Conservation (phyloP, 2,329 filamentous ascomycete genomes). For the Aspergillus fumigatus region DNA sequence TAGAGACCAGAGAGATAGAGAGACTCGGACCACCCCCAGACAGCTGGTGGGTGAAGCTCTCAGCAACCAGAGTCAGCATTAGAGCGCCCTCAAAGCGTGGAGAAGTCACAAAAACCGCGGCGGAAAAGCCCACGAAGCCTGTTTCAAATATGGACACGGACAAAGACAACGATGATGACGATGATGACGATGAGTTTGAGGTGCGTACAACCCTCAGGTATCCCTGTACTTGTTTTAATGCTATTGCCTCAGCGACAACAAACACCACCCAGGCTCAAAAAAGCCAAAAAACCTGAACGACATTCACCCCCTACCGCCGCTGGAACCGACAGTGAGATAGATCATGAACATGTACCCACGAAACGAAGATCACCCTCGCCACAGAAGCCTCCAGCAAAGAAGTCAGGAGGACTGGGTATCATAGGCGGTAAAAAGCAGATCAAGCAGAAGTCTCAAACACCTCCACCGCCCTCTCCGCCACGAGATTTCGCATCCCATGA, state of each 20-base stretch:
- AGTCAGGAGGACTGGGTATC: constrained; percentile 14
- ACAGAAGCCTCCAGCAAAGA: constrained; percentile 7
- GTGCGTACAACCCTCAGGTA: constrained; percentile 18
- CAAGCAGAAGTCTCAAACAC: not conserved
- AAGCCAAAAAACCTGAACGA: constrained; percentile 5
- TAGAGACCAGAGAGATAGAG: constrained; percentile 3
- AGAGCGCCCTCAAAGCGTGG: constrained; percentile 1
- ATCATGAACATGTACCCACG: constrained; percentile 2
- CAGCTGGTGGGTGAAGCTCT: constrained; percentile 33
- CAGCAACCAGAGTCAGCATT: constrained; percentile 2
- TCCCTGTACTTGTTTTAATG: constrained; percentile 2
- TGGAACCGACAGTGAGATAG: constrained; percentile 9
- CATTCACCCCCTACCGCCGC: not conserved
- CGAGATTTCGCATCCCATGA: not conserved
- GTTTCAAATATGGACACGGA: constrained; percentile 16
- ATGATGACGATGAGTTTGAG: constrained; percentile 37
- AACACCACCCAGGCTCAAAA: constrained; percentile 29
- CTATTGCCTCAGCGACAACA: constrained; percentile 29
- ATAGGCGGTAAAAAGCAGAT: constrained; percentile 19
- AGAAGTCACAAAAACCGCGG: not conserved
- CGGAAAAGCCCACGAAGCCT: constrained; percentile 1
- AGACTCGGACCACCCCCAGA: constrained; percentile 16
- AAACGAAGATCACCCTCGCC: not conserved
- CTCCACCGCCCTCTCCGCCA: not conserved
- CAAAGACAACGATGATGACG: constrained; percentile 28